These are phyloP conservation scores for Talaromyces wortmannii DNA, from an alignment of 495 filamentous ascomycete species.

Conservation along the genomic window DNA sequence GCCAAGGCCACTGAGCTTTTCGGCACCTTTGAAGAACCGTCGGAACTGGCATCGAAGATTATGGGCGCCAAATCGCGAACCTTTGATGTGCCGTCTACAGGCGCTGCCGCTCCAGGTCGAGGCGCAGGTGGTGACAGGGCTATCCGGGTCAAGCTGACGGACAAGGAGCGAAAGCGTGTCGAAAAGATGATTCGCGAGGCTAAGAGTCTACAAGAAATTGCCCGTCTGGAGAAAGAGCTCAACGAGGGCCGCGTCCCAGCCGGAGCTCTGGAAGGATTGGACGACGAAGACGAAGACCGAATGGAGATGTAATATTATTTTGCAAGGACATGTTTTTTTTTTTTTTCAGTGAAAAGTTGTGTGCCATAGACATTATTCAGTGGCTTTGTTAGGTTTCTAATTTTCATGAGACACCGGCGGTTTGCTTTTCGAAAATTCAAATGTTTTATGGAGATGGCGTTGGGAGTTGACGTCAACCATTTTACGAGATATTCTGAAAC, in stretches of 20 bases:
- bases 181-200: slow-evolving; percentile 74
- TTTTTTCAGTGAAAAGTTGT: too few species aligned
- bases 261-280: slow-evolving; percentile 54
- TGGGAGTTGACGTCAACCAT: neutral
- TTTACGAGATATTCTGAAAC: neutral
- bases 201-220: slow-evolving; percentile 79
- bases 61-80: slow-evolving; percentile 81
- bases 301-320: slow-evolving; percentile 6
- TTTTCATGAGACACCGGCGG: too few species aligned
- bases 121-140: slow-evolving; percentile 50
- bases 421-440: too few species aligned
- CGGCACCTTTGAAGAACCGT: slow-evolving; percentile 67
- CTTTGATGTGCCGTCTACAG: slow-evolving; percentile 57
- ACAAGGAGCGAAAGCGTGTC: slow-evolving; percentile 60
- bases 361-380: too few species aligned
- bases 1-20: slow-evolving; percentile 70
- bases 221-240: slow-evolving; percentile 73
- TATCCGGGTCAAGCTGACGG: slow-evolving; percentile 62
- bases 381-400: too few species aligned
- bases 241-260: slow-evolving; percentile 78
- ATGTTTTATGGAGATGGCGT: neutral
- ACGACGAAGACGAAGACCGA: slow-evolving; percentile 32
- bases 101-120: slow-evolving; percentile 26
- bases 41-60: slow-evolving; percentile 80
- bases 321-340: too few species aligned